Percentiles rank a stretch among this genome's conserved stretches.
Evolutionary conservation across 257 asterid genomes (phyloP).

Genomic region (Solanum appendiculatum): DNA sequence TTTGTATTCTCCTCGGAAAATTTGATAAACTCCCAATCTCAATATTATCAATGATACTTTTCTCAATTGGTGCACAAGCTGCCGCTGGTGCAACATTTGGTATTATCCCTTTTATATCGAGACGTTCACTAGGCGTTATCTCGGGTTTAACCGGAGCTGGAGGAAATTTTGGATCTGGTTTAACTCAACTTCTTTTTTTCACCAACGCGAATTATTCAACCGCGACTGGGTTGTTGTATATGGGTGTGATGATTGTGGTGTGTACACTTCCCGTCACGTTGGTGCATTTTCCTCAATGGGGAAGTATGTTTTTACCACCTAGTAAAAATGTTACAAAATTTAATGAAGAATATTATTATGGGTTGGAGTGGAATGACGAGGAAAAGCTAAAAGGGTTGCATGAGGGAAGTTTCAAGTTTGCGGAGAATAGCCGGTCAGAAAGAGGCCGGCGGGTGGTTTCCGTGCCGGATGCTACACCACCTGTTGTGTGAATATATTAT

Average conservation of each 20-base stretch:
- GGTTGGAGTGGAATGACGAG: slow-evolving; percentile 35
- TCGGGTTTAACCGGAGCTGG: slow-evolving; percentile 56
- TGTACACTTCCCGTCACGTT: slow-evolving; percentile 35
- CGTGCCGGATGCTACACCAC: neutral
- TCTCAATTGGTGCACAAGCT: slow-evolving; percentile 46
- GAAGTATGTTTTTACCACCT: slow-evolving; percentile 47
- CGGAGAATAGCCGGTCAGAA: slow-evolving; percentile 49
- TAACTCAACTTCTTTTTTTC: slow-evolving; percentile 43
- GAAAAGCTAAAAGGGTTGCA: slow-evolving; percentile 40
- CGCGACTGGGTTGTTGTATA: slow-evolving; percentile 25
- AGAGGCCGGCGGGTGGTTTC: slow-evolving; percentile 29
- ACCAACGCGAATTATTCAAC: slow-evolving; percentile 34
- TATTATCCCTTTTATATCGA: slow-evolving; percentile 43
- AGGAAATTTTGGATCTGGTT: slow-evolving; percentile 47
- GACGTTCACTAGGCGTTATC: slow-evolving; percentile 44
- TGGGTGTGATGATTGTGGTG: slow-evolving; percentile 46
- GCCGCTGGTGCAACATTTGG: slow-evolving; percentile 53
- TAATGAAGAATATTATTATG: slow-evolving; percentile 39
- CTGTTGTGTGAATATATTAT: neutral
- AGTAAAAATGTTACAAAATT: slow-evolving; percentile 5
- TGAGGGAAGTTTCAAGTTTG: slow-evolving; percentile 37
- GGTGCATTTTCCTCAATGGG: slow-evolving; percentile 67
- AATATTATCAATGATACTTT: slow-evolving; percentile 32
- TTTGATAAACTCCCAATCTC: slow-evolving; percentile 32
- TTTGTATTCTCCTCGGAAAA: slow-evolving; percentile 39